These are phyloP conservation scores for Pythium utonaiense DNA, from an alignment of 352 stramenopile species.

Conservation along the genomic window DNA sequence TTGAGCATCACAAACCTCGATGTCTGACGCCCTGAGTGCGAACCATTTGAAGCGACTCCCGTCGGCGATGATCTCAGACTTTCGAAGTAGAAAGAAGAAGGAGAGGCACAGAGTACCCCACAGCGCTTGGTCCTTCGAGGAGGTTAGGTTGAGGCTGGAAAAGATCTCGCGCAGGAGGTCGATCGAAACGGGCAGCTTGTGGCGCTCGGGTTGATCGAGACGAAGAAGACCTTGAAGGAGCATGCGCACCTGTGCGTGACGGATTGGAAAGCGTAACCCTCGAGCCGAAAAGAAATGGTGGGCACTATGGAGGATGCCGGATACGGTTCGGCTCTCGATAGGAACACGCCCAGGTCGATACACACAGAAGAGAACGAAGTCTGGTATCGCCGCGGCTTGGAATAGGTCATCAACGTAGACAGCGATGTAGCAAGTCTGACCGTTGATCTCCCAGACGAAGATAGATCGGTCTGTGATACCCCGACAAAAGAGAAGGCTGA, in stretches of 20 bases:
- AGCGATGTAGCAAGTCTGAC: too few species aligned
- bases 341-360: background rate
- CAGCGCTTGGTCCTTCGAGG: background rate
- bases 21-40: background rate
- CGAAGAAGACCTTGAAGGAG: background rate
- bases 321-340: background rate
- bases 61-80: slow-evolving; percentile 3
- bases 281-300: background rate
- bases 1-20: background rate
- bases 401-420: too few species aligned
- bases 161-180: background rate
- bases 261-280: background rate
- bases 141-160: background rate
- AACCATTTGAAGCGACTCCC: slow-evolving; percentile 8
- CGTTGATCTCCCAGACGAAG: too few species aligned
- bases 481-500: too few species aligned
- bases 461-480: too few species aligned
- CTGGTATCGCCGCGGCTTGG: background rate
- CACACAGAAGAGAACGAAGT: background rate
- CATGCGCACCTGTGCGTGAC: background rate
- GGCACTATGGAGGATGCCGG: background rate
- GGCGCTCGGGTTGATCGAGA: background rate
- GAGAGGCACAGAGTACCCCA: slow-evolving; percentile 6
- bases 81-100: slow-evolving; percentile 7
- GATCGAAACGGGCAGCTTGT: background rate